Conservation (phyloP, 2,329 filamentous ascomycete species). For the Xylaria polymorpha region DNA sequence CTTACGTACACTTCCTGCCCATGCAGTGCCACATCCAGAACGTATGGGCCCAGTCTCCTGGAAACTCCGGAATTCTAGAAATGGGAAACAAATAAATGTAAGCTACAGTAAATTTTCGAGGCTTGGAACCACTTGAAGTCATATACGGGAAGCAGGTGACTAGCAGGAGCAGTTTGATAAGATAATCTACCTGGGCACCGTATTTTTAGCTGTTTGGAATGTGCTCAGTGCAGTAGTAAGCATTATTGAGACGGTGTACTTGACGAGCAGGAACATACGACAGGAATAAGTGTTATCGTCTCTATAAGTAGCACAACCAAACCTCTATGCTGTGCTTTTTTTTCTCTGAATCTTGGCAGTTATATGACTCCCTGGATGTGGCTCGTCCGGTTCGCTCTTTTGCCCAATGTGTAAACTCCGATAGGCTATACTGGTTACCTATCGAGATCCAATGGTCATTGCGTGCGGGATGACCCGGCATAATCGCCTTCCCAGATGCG, state of each 20-base stretch:
- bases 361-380: neutral
- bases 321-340: neutral
- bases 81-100: neutral
- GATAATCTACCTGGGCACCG: neutral
- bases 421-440: neutral
- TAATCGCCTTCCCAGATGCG: constrained; percentile 12
- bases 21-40: neutral
- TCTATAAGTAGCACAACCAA: neutral
- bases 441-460: constrained; percentile 22
- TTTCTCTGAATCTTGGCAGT: neutral
- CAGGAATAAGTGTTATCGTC: neutral
- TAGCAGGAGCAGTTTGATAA: neutral
- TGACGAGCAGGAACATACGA: constrained; percentile 1
- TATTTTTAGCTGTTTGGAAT: neutral
- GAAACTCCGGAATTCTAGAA: neutral
- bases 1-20: neutral
- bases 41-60: neutral
- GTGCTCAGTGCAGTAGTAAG: neutral
- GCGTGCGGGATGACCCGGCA: constrained; percentile 25
- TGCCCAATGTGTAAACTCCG: constrained; percentile 2
- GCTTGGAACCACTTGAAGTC: constrained; percentile 1
- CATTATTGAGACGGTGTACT: neutral
- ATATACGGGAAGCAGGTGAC: neutral
- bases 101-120: neutral
- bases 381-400: neutral